Conservation (phyloP, 768 basidiomycete genomes). For the Grammothele lineata region DNA sequence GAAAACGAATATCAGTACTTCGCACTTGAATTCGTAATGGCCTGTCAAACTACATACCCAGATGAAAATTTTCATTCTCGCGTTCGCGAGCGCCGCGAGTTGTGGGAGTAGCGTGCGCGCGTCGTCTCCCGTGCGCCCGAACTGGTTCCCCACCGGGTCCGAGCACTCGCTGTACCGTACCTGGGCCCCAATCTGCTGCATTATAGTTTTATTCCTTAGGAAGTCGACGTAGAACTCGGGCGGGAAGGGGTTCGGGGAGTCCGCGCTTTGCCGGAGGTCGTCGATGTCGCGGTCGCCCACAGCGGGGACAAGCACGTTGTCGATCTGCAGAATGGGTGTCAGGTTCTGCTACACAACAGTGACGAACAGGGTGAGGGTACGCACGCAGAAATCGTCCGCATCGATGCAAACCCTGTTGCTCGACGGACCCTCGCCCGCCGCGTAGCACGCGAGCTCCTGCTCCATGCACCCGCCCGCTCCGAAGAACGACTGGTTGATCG, state of each 20-base stretch:
- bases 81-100: constrained; percentile 43
- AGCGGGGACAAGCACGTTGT: constrained; percentile 46
- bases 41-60: constrained; percentile 32
- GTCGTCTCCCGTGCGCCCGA: constrained; percentile 55
- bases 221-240: constrained; percentile 52
- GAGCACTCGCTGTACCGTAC: constrained; percentile 46
- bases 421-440: constrained; percentile 40
- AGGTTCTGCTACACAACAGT: no score
- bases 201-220: constrained; percentile 32
- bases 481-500: constrained; percentile 48
- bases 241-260: constrained; percentile 43
- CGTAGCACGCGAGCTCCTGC: constrained; percentile 53
- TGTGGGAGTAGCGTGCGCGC: constrained; percentile 51
- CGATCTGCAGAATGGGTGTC: constrained; percentile 27
- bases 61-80: constrained; percentile 34
- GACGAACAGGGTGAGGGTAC: constrained; percentile 16
- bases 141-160: constrained; percentile 36
- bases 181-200: constrained; percentile 47
- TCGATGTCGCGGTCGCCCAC: constrained; percentile 49
- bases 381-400: constrained; percentile 56
- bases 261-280: constrained; percentile 54
- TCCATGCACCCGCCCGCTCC: constrained; percentile 46
- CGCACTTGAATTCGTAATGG: no score
- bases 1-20: neutral
- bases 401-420: constrained; percentile 47